Base-by-base conservation (phyloP, 352 stramenopile genomes). In the Pythium phragmiticola region DNA sequence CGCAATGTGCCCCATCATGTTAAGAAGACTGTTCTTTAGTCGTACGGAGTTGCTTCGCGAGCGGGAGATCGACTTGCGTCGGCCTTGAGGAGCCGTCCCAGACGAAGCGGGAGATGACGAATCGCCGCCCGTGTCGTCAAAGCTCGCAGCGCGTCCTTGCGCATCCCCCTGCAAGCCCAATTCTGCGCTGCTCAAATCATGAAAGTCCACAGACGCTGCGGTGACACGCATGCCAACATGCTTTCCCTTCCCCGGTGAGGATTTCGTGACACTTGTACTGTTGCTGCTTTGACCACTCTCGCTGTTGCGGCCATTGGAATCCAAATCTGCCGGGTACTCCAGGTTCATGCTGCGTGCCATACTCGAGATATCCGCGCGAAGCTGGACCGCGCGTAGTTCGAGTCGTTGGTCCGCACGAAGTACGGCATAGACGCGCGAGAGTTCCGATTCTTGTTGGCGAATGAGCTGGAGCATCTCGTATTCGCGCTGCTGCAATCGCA, bases 401-500 rank as follows among this genome's bases (percentile, higher is more conserved):
- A 92, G 61, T 17, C 82, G 74, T 50, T 94, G 86, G 0, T 92
- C 78, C 8, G 67, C 75, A 2, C 68, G 80, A 19, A 94, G 45
- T 11, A 87, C 68, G 4, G 79, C 78, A 36, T 87, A 85, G 12
- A 92, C 57, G 34, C 78, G 73, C 14, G 82, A 89, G 4, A 95
- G 68, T 58, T 95, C 75, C 0, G 78, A 75, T 59, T 95, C 86
- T 62, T 95, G 86, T 60, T 92, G 82, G 7, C 84, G 80, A 63
- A 95, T 92, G 19, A 95, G 58, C 60, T 82, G 70, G 19, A 92
- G 70, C 81, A 95, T 92, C 42, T 95, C 86, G 21, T 88, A 90
- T 56, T 95, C 86, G 33, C 86, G 86, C 67, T 95, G 86, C 60
- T 95, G 86, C 39, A 95, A 57, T 1, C 86, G 80, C 86, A 95